phyloP scores from a whole-genome alignment of 495 filamentous ascomycete genomes.

The Podospora pseudopauciseta region DNA sequence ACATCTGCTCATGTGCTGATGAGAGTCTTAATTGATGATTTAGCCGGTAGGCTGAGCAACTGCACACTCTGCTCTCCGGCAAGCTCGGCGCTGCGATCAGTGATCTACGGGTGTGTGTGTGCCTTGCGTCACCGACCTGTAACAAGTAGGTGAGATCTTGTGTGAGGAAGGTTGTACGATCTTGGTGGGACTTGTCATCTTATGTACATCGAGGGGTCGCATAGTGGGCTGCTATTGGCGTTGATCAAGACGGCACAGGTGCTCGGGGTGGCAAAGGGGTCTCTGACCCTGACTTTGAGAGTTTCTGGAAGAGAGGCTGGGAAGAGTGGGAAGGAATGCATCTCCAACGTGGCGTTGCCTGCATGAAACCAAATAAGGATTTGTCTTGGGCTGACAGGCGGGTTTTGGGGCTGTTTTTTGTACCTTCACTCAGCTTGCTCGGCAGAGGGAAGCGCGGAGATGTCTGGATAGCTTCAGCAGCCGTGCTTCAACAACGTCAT shows the following conservation, averaged over 20 bases:
- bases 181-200: background rate
- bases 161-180: background rate
- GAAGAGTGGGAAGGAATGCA: background rate
- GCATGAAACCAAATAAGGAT: background rate
- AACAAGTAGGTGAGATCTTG: background rate
- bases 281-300: background rate
- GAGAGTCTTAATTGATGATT: background rate
- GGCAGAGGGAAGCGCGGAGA: background rate
- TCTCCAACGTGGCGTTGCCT: conserved; percentile 16
- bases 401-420: background rate
- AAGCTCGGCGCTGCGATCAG: background rate
- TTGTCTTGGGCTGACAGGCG: conserved; percentile 1
- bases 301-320: background rate
- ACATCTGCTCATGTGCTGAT: background rate
- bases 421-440: background rate
- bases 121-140: background rate
- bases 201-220: background rate
- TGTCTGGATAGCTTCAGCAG: background rate
- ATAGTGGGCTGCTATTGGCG: background rate
- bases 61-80: background rate
- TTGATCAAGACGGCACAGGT: background rate
- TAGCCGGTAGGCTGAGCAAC: background rate
- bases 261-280: background rate
- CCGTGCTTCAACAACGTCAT: background rate
- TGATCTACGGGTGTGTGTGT: background rate